Evolutionary conservation across 441 rosid genomes (phyloP), one percentile per base, ranked within the genome.

Genomic region (Populus tomentosa): DNA sequence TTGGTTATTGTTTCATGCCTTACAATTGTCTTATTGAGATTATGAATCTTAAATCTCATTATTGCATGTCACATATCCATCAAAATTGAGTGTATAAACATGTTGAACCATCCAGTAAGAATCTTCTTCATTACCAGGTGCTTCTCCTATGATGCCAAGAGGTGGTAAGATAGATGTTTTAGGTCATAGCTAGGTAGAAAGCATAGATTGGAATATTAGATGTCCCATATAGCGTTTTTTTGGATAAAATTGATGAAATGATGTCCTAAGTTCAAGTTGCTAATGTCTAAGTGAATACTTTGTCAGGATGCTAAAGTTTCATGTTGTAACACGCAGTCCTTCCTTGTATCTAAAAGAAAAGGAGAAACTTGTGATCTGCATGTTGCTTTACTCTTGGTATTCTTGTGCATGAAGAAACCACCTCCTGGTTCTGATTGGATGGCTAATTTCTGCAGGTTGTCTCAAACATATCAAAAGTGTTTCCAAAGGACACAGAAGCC

Each of bases 401-500:
- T 26, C 70, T 67, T 30, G 21, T 67, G 63, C 26, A 16, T 77
- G 36, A 71, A 50, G 74, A 10, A 50, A 56, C 24, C 20, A 8
- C 63, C 10, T 74, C 42, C 0, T 74, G 59, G 53, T 62, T 68
- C 75, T 69, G 70, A 71, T 61, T 10, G 38, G 38, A 35, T 42
- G 71, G 35, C 36, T 62, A 69, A 0, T 75, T 63, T 36, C 65
- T 70, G 78, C 90, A 94, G 98, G 89, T 87, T 69, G 93, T 91
- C 78, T 80, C 93, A 38, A 86, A 89, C 76, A 90, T 88, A 24
- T 89, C 91, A 24, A 91, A 85, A 72, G 90, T 90, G 50, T 92
- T 81, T 80, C 97, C 98, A 50, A 90, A 91, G 80, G 98, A 94
- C 82, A 94, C 93, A 2, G 98, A 94, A 81, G 98, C 97, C 28